Evolutionary conservation across 768 basidiomycete species (phyloP), one percentile per base, ranked within the genome.

Genomic region (Panaeolus cyanescens): DNA sequence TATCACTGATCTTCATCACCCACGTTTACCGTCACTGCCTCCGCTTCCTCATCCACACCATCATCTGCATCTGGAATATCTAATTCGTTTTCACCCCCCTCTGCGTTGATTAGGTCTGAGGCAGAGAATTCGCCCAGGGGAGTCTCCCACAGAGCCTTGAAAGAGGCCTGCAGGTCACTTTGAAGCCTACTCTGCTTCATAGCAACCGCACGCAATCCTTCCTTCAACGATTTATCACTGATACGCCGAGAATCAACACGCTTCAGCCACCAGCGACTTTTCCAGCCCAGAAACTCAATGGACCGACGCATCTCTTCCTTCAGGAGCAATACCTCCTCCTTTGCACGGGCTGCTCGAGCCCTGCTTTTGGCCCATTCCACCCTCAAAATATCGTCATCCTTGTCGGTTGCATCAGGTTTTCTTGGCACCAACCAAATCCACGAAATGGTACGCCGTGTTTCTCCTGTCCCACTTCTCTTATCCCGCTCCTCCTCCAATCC

Each of bases 291-390:
- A 20, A 32, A 61, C 3, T 8, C 59, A 25, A 63, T 25, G 0
- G 59, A 45, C 1, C 65, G 20, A 3, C 62, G 25, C 70, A 72
- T 73, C 45, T 74, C 71, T 39, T 74, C 70, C 5, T 34, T 17
- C 17, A 74, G 40, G 1, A 70, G 54, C 2, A 61, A 31, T 12
- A 72, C 68, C 37, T 74, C 72, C 33, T 74, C 72, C 4, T 12
- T 54, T 56, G 70, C 69, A 10, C 62, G 63, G 1, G 37, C 15
- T 0, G 57, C 64, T 15, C 65, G 58, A 12, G 67, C 69, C 13
- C 61, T 55, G 32, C 69, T 65, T 33, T 67, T 70, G 30, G 68
- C 62, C 70, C 70, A 74, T 54, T 70, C 70, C 5, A 65, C 60
- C 2, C 32, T 32, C 4, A 70, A 20, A 65, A 75, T 25, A 17